Percentiles rank a stretch among this genome's conserved stretches.
phyloP scores from a whole-genome alignment of 441 rosid species.

The Populus trichocarpa region DNA sequence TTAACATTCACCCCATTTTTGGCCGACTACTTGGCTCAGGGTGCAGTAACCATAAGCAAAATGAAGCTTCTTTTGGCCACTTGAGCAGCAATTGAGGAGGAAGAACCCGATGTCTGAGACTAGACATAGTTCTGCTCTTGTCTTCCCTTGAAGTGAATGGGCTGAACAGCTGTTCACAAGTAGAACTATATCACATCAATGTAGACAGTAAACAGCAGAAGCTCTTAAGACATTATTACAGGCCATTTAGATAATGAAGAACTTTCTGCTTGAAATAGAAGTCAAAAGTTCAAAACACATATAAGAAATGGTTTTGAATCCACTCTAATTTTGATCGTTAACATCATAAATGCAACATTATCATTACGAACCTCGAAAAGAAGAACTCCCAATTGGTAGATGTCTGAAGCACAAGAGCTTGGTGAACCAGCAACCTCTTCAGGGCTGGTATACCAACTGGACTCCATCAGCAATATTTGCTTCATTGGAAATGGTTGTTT shows the following conservation, averaged over 20 bases:
- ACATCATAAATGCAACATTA: constrained; percentile 11
- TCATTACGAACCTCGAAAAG: constrained; percentile 74
- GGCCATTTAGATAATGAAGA: constrained; percentile 4
- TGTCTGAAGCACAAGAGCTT: constrained; percentile 76
- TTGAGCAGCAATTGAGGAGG: constrained; percentile 85
- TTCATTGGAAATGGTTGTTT: constrained; percentile 87
- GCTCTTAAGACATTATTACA: constrained; percentile 1
- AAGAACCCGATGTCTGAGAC: constrained; percentile 95
- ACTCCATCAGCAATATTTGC: constrained; percentile 76
- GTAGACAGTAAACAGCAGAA: constrained; percentile 20
- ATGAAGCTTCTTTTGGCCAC: constrained; percentile 92
- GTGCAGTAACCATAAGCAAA: constrained; percentile 92
- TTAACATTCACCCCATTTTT: constrained; percentile 52
- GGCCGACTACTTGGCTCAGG: constrained; percentile 89
- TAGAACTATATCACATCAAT: constrained; percentile 34
- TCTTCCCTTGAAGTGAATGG: constrained; percentile 85
- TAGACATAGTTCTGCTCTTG: constrained; percentile 84
- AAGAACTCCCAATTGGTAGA: constrained; percentile 82
- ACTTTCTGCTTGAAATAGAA: background rate
- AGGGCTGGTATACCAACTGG: constrained; percentile 85
- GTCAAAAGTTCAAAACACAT: constrained; percentile 2
- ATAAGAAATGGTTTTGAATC: background rate
- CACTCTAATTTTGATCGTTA: background rate
- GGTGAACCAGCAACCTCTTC: constrained; percentile 69
- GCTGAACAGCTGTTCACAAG: constrained; percentile 71